phyloP scores from a whole-genome alignment of 495 filamentous ascomycete species.

The Oidiodendron maius region DNA sequence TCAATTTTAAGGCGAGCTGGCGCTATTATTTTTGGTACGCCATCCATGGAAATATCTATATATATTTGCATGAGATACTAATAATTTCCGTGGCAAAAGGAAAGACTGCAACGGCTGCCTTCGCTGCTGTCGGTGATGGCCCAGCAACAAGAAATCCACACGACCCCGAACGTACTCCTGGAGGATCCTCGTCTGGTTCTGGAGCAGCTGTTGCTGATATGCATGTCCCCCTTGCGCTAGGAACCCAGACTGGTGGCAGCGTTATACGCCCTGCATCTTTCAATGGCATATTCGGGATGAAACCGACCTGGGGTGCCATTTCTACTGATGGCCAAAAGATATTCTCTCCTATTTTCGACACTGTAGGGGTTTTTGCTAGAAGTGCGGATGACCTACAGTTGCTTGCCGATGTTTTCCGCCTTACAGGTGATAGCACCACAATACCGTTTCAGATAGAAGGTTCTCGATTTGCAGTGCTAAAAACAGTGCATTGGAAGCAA shows the following conservation, averaged over 20 bases:
- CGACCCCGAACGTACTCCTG: constrained; percentile 39
- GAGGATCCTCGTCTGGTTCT: constrained; percentile 48
- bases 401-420: constrained; percentile 37
- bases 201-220: constrained; percentile 45
- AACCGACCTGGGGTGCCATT: constrained; percentile 51
- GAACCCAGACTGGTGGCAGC: constrained; percentile 46
- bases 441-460: constrained; percentile 30
- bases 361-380: constrained; percentile 45
- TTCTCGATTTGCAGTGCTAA: constrained; percentile 40
- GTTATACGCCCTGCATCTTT: constrained; percentile 48
- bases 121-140: constrained; percentile 35
- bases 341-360: constrained; percentile 45
- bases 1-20: constrained; percentile 38
- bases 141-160: constrained; percentile 40
- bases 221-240: constrained; percentile 38
- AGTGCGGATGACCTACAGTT: constrained; percentile 44
- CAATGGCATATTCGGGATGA: constrained; percentile 48
- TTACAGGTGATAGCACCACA: constrained; percentile 37
- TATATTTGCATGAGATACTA: too few species aligned
- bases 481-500: constrained; percentile 39
- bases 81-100: too few species aligned
- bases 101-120: constrained; percentile 44
- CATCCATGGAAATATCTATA: too few species aligned
- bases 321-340: constrained; percentile 45
- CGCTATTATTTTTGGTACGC: constrained; percentile 45